Base-by-base conservation (phyloP, 805 yeast species). In the Nakazawaea wickerhamii region DNA sequence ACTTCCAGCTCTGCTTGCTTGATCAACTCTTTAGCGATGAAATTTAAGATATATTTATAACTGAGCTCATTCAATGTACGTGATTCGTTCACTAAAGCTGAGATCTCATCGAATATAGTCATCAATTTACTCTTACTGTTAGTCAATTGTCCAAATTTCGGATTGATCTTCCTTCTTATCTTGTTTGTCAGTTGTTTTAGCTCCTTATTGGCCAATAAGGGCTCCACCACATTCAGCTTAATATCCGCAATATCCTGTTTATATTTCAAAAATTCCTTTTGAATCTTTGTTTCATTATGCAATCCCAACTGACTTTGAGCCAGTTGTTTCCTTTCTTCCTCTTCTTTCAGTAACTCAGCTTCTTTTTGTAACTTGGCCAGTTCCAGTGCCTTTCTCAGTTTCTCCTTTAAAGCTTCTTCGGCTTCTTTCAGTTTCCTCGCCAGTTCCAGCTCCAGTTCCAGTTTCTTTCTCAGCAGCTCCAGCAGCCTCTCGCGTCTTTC, bases 1-100 rank as follows among this genome's bases (percentile, higher is more conserved):
- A 88, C 90, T 60, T 93, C 99, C 1, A 95, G 77, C 60, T 90
- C 98, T 1, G 97, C 91, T 63, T 93, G 99, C 21, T 84, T 77
- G 1, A 93, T 86, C 1, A 90, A 65, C 3, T 91, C 84, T 56
- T 93, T 93, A 4, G 96, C 84, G 22, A 85, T 73, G 55, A 82
- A 83, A 55, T 93, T 93, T 27, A 89, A 63, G 5, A 84, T 71
- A 89, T 95, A 90, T 26, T 71, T 60, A 53, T 65, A 84, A 1
- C 81, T 83, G 14, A 83, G 54, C 2, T 71, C 72, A 47, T 73
- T 61, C 6, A 55, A 49, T 30, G 48, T 38, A 28, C 68, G 66
- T 0, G 85, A 72, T 30, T 73, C 70, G 4, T 51, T 58, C 4
- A 91, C 61, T 23, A 81, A 55, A 4, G 54, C 63, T 1, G 64